A percentile compares a stretch with the other conserved stretches of the same genome.
Conservation (phyloP, 2,329 filamentous ascomycete species). For the Fonsecaea erecta region DNA sequence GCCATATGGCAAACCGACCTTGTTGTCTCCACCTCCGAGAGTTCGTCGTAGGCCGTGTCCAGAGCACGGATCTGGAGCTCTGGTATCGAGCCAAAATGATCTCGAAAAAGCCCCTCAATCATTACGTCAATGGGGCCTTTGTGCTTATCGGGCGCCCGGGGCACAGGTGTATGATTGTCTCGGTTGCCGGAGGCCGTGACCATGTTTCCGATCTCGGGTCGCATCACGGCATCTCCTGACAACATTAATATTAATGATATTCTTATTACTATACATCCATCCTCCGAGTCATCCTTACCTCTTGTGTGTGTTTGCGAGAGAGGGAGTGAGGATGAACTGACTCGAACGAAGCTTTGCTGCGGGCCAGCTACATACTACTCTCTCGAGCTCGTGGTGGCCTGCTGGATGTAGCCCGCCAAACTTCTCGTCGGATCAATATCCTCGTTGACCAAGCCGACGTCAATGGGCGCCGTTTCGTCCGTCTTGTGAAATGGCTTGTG, state of each 20-base stretch:
- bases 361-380: background rate
- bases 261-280: conserved; percentile 13
- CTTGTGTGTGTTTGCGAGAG: too few relatives aligned
- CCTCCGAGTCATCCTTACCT: too few relatives aligned
- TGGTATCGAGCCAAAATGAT: background rate
- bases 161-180: background rate
- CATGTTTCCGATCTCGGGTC: conserved; percentile 13
- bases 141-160: conserved; percentile 6
- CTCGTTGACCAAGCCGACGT: background rate
- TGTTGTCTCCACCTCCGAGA: background rate
- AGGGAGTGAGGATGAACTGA: conserved; percentile 8
- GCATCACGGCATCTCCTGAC: conserved; percentile 6
- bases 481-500: conserved; percentile 17
- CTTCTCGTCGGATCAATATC: background rate
- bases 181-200: background rate
- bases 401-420: background rate
- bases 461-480: conserved; percentile 14
- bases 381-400: background rate
- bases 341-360: background rate
- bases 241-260: too few relatives aligned
- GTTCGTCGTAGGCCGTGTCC: background rate
- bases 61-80: background rate
- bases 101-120: background rate
- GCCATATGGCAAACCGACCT: background rate
- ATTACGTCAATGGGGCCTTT: conserved; percentile 19